Conservation (phyloP, 441 rosid genomes). For the Bruguiera hainesii region DNA sequence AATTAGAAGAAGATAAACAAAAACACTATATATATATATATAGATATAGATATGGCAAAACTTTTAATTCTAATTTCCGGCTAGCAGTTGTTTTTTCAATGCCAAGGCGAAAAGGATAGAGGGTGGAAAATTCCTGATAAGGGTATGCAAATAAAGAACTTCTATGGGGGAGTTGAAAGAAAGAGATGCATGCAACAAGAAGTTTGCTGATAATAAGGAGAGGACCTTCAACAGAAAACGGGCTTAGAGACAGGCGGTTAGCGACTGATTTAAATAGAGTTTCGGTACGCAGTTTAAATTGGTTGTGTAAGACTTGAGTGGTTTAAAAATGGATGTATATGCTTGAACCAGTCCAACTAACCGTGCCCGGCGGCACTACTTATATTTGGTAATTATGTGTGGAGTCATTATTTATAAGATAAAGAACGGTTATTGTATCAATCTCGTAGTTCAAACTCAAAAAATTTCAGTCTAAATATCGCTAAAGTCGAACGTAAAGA, state of each 20-base stretch:
- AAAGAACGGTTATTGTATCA: no score
- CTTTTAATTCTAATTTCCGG: neutral
- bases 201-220: neutral
- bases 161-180: neutral
- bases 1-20: neutral
- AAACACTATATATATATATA: neutral
- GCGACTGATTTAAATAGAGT: neutral
- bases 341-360: constrained; percentile 3
- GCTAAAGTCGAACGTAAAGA: no score
- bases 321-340: no score
- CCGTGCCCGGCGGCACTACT: neutral
- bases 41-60: neutral
- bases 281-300: neutral
- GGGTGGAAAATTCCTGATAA: neutral
- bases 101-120: neutral
- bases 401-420: neutral
- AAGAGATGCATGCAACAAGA: neutral
- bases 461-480: no score
- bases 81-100: no score
- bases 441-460: no score
- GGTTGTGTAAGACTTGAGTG: neutral
- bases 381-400: neutral
- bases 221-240: neutral
- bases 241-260: neutral
- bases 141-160: neutral